Evolutionary conservation across 2,329 filamentous ascomycete species (phyloP).

Genomic region (Dactylonectria macrodidyma): DNA sequence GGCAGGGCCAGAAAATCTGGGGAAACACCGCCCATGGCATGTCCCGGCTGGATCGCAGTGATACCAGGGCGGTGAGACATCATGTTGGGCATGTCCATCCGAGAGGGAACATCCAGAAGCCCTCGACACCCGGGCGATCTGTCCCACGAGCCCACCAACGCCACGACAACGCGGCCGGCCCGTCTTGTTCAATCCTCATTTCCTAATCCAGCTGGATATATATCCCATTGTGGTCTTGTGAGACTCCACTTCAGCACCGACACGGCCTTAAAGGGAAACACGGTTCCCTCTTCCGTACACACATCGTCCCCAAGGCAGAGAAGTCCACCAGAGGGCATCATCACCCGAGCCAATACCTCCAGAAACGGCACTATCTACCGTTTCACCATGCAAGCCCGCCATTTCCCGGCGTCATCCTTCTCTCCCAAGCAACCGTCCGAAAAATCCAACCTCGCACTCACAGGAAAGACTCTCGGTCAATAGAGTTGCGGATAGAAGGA

Average conservation of each 20-base stretch:
- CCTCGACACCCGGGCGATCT: conserved; percentile 5
- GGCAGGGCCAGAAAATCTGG: background rate
- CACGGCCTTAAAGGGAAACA: background rate
- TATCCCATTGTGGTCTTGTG: background rate
- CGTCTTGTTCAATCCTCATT: background rate
- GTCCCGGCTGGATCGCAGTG: background rate
- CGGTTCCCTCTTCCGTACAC: background rate
- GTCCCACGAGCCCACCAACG: background rate
- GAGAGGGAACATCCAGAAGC: conserved; percentile 17
- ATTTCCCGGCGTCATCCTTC: background rate
- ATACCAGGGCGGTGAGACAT: conserved; percentile 14
- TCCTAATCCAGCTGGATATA: background rate
- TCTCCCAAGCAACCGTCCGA: background rate
- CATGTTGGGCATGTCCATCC: conserved; percentile 26
- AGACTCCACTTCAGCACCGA: background rate
- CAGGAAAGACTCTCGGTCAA: background rate
- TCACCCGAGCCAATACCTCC: conserved; percentile 13
- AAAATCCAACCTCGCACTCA: background rate
- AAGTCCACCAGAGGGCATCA: background rate
- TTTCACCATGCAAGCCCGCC: conserved; percentile 16
- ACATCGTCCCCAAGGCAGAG: background rate
- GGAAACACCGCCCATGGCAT: background rate
- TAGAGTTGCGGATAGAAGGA: background rate
- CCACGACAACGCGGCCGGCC: background rate
- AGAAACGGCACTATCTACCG: background rate